Percentiles rank a stretch among this genome's conserved stretches.
Conservation (phyloP, 176 grass and related monocot genomes). For the Cenchrus fungigraminus region DNA sequence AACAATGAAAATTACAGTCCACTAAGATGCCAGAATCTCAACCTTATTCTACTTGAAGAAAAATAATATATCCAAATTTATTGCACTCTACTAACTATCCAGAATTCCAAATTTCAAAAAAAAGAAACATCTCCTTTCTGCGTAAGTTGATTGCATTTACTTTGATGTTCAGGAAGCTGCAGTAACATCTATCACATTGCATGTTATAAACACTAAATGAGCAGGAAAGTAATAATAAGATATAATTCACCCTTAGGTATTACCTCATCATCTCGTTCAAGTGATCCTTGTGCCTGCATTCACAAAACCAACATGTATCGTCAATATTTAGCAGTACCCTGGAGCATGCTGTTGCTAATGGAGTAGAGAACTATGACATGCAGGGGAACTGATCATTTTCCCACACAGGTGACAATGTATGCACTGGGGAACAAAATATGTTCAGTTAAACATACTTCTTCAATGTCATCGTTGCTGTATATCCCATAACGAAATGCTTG, state of each 20-base stretch:
- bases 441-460: constrained; percentile 51
- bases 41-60: not conserved
- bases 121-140: not conserved
- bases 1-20: constrained; percentile 2
- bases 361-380: not conserved
- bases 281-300: constrained; percentile 86
- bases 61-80: constrained; percentile 15
- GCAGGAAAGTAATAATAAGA: constrained; percentile 19
- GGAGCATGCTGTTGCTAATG: not conserved
- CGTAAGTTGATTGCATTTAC: not conserved
- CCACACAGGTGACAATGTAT: constrained; percentile 42
- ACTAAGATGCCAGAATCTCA: constrained; percentile 25
- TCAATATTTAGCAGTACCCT: constrained; percentile 24
- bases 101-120: not conserved
- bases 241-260: constrained; percentile 34
- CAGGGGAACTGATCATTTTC: not conserved
- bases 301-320: constrained; percentile 38
- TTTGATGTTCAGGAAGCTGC: not conserved
- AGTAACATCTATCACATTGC: constrained; percentile 10
- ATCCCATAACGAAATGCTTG: constrained; percentile 94
- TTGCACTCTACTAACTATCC: constrained; percentile 5
- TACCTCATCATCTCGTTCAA: constrained; percentile 98
- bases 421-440: not conserved
- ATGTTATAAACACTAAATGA: constrained; percentile 25
- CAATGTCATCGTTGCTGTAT: constrained; percentile 85